These are phyloP conservation scores for Floccularia luteovirens DNA, from an alignment of 768 basidiomycete species.

Conservation along the genomic window DNA sequence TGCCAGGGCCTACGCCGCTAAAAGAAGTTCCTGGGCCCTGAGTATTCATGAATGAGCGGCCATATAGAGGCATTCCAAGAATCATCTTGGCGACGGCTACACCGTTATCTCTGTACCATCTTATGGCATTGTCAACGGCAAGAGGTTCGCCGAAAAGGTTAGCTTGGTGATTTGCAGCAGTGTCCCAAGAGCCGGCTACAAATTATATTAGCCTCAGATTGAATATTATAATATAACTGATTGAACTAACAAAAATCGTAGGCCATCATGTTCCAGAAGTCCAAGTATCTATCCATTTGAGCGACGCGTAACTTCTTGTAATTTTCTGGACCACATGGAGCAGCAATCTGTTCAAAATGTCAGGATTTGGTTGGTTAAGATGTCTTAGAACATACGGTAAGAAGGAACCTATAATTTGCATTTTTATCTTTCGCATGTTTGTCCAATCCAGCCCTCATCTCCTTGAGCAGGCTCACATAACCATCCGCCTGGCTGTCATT, in stretches of 20 bases:
- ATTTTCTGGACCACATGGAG: conserved; percentile 86
- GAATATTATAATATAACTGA: not conserved
- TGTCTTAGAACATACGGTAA: conserved; percentile 52
- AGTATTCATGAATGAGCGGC: conserved; percentile 84
- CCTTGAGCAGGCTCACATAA: conserved; percentile 75
- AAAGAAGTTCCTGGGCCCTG: conserved; percentile 75
- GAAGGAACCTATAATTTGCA: conserved; percentile 53
- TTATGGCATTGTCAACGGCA: conserved; percentile 55
- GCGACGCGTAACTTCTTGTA: conserved; percentile 70
- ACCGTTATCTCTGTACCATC: conserved; percentile 65
- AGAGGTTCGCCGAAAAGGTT: conserved; percentile 67
- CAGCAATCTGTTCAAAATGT: conserved; percentile 56
- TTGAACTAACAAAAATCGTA: conserved; percentile 66
- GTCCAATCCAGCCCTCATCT: conserved; percentile 72
- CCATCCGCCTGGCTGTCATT: conserved; percentile 72
- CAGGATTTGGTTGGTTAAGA: not conserved
- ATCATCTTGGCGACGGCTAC: conserved; percentile 77
- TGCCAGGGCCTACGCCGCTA: conserved; percentile 78
- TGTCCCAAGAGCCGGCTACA: conserved; percentile 73
- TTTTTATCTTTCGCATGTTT: conserved; percentile 54
- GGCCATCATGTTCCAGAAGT: conserved; percentile 98
- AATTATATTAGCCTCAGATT: not conserved
- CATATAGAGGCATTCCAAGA: conserved; percentile 90
- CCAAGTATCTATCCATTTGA: conserved; percentile 84
- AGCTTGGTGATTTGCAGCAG: conserved; percentile 74